Evolutionary conservation across 192 early-diverging fungal species (phyloP).

Genomic region (Backusella liffmaniae): DNA sequence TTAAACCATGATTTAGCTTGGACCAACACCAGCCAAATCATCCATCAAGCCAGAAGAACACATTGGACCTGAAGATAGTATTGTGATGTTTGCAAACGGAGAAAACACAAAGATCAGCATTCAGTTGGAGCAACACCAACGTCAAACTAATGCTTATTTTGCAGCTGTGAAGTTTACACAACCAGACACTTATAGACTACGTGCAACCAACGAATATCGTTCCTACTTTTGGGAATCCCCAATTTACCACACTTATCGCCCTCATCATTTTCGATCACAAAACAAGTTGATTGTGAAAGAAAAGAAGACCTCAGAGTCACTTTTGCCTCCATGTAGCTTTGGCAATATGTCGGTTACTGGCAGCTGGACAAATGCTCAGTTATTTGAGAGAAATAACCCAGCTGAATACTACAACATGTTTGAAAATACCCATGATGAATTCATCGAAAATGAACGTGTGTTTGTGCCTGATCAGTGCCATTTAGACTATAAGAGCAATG

Average conservation of each 20-base stretch:
- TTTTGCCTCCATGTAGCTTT: conserved; percentile 4
- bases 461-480: conserved; percentile 33
- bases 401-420: conserved; percentile 38
- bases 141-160: conserved; percentile 27
- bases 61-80: conserved; percentile 28
- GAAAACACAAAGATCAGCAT: conserved; percentile 18
- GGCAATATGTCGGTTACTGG: conserved; percentile 1
- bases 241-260: conserved; percentile 23
- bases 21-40: conserved; percentile 26
- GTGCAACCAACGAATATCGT: conserved; percentile 23
- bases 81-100: conserved; percentile 22
- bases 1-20: conserved; percentile 14
- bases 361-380: conserved; percentile 25
- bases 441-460: conserved; percentile 12
- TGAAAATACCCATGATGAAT: conserved; percentile 26
- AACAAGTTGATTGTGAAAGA: conserved; percentile 21
- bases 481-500: conserved; percentile 25
- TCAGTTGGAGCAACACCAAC: conserved; percentile 24
- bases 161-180: conserved; percentile 26
- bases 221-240: conserved; percentile 35
- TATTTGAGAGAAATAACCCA: conserved; percentile 19
- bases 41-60: conserved; percentile 14
- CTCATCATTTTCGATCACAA: conserved; percentile 18
- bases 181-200: conserved; percentile 26
- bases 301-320: not conserved